phyloP scores from a whole-genome alignment of 139 green algal genomes.

The Edaphochlamys debaryana region DNA sequence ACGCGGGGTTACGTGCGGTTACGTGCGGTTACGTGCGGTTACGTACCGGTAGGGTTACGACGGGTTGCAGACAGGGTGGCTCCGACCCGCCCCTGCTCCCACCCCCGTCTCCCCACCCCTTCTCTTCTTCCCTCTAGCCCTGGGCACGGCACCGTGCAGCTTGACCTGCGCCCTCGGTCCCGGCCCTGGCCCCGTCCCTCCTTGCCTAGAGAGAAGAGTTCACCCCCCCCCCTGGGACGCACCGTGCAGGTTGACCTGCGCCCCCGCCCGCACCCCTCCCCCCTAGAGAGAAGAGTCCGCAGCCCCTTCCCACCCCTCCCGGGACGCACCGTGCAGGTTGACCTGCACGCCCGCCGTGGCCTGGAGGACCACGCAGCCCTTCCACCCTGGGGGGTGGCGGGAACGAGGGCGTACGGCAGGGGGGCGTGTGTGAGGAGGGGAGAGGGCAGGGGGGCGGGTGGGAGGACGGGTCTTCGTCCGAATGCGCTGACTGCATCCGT shows the following conservation, averaged over 20 bases:
- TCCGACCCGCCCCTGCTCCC: too few relatives aligned
- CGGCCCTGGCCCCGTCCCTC: too few relatives aligned
- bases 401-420: too few relatives aligned
- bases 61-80: too few relatives aligned
- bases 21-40: neutral
- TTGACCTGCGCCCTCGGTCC: neutral
- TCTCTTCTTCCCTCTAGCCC: too few relatives aligned
- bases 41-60: neutral
- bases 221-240: too few relatives aligned
- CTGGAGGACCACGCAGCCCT: neutral
- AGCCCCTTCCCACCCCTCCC: too few relatives aligned
- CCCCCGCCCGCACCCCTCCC: neutral
- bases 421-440: too few relatives aligned
- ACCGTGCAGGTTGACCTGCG: conserved; percentile 19
- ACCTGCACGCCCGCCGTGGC: conserved; percentile 14
- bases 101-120: too few relatives aligned
- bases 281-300: neutral
- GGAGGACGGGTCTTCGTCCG: neutral
- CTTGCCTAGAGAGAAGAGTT: neutral
- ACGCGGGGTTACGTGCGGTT: neutral
- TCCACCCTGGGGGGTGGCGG: conserved; percentile 1
- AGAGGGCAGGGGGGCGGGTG: neutral
- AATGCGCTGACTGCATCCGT: too few relatives aligned
- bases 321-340: neutral
- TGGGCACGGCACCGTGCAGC: too few relatives aligned